Conservation (phyloP, 2,329 filamentous ascomycete genomes). For the Colletotrichum theobromicola region DNA sequence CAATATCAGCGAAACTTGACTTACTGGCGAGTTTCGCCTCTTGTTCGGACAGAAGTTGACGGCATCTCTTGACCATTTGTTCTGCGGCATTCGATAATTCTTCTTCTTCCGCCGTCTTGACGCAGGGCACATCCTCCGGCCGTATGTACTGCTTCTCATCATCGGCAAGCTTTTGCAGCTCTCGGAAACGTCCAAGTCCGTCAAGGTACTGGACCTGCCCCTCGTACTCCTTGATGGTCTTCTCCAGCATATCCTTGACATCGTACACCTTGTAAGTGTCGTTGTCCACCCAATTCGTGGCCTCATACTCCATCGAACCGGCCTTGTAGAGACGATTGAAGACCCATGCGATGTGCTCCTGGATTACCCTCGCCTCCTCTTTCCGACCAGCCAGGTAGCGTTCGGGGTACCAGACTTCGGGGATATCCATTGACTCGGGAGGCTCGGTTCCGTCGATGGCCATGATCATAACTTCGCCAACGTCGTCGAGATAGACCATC, state of each 20-base stretch:
- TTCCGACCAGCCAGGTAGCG: constrained; percentile 53
- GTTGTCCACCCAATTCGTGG: constrained; percentile 20
- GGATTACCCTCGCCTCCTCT: constrained; percentile 51
- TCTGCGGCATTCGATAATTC: constrained; percentile 33
- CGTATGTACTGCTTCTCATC: constrained; percentile 42
- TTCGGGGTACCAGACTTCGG: constrained; percentile 57
- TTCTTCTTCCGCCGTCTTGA: constrained; percentile 37
- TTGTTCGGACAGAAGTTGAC: constrained; percentile 38
- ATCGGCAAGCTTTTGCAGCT: constrained; percentile 42
- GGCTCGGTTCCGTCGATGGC: constrained; percentile 48
- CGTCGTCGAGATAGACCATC: constrained; percentile 49
- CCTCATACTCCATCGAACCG: constrained; percentile 24
- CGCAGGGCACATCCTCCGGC: constrained; percentile 42
- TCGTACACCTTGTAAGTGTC: constrained; percentile 25
- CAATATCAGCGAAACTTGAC: background rate
- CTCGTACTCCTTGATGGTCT: constrained; percentile 26
- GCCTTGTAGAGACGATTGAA: constrained; percentile 25
- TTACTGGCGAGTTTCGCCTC: constrained; percentile 40
- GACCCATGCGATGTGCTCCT: constrained; percentile 32
- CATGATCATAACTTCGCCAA: constrained; percentile 57
- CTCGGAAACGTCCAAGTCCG: constrained; percentile 37
- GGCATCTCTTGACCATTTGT: constrained; percentile 36
- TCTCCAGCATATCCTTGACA: constrained; percentile 35
- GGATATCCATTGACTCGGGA: constrained; percentile 52
- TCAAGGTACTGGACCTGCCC: constrained; percentile 37